phyloP scores from a whole-genome alignment of 2,329 filamentous ascomycete genomes.

The Exophiala xenobiotica region DNA sequence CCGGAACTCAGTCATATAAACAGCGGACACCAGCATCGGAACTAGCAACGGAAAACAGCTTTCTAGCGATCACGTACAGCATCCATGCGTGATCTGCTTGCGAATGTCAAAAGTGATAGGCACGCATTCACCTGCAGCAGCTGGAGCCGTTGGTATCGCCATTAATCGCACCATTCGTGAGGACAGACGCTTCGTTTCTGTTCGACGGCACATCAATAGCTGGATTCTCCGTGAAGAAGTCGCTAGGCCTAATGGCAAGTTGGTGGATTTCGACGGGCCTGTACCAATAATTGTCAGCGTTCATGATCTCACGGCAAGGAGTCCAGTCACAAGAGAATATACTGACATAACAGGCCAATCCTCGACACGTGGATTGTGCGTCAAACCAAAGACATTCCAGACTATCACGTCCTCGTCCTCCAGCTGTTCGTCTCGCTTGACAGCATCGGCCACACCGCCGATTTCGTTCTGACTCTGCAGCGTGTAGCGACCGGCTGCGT shows the following conservation, averaged over 20 bases:
- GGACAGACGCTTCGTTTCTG: constrained; percentile 35
- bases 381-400: constrained; percentile 52
- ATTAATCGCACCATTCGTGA: constrained; percentile 23
- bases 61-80: no score
- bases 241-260: constrained; percentile 49
- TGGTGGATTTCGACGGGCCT: constrained; percentile 49
- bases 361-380: constrained; percentile 53
- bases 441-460: constrained; percentile 47
- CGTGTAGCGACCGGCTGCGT: constrained; percentile 50
- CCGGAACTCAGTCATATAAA: no score
- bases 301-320: no score
- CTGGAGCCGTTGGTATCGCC: constrained; percentile 14
- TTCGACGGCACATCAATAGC: constrained; percentile 53
- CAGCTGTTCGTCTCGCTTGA: constrained; percentile 43
- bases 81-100: no score
- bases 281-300: not conserved
- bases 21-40: no score
- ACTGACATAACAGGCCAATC: constrained; percentile 52
- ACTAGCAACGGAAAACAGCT: no score
- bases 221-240: constrained; percentile 56
- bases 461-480: constrained; percentile 46
- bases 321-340: constrained; percentile 45
- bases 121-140: constrained; percentile 9
- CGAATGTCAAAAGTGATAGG: no score
- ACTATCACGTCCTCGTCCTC: constrained; percentile 50